phyloP scores from a whole-genome alignment of 768 basidiomycete species.

The Boletus tomentosulus region DNA sequence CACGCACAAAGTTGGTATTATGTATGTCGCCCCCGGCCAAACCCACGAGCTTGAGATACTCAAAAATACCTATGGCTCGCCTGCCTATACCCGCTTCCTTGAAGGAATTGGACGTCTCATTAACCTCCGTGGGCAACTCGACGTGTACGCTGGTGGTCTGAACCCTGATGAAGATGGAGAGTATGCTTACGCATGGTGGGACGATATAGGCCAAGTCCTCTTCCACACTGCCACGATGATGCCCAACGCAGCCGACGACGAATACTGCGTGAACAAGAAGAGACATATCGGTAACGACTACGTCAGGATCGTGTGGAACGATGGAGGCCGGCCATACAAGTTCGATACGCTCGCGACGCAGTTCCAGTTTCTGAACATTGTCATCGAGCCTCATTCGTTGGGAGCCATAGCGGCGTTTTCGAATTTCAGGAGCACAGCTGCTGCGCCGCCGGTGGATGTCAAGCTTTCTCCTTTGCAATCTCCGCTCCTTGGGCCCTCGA shows the following conservation, averaged over 20 bases:
- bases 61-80: conserved; percentile 86
- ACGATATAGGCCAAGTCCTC: conserved; percentile 91
- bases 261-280: conserved; percentile 80
- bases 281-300: conserved; percentile 95
- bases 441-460: conserved; percentile 6
- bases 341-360: conserved; percentile 91
- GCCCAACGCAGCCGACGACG: conserved; percentile 73
- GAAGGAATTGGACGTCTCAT: conserved; percentile 87
- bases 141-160: conserved; percentile 90
- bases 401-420: conserved; percentile 84
- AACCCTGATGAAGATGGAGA: conserved; percentile 91
- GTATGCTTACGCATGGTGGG: conserved; percentile 99
- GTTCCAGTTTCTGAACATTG: conserved; percentile 97
- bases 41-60: conserved; percentile 81
- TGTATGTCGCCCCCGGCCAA: conserved; percentile 95
- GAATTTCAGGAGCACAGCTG: conserved; percentile 39
- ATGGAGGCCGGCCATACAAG: conserved; percentile 81
- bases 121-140: conserved; percentile 82
- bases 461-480: conserved; percentile 19
- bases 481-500: conserved; percentile 12
- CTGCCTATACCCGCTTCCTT: conserved; percentile 90
- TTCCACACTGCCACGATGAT: conserved; percentile 98
- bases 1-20: conserved; percentile 92
- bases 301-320: conserved; percentile 97
- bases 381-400: conserved; percentile 89